Percentiles rank a stretch among this genome's conserved stretches.
phyloP scores from a whole-genome alignment of 345 rosid genomes.

The Populus tremula region DNA sequence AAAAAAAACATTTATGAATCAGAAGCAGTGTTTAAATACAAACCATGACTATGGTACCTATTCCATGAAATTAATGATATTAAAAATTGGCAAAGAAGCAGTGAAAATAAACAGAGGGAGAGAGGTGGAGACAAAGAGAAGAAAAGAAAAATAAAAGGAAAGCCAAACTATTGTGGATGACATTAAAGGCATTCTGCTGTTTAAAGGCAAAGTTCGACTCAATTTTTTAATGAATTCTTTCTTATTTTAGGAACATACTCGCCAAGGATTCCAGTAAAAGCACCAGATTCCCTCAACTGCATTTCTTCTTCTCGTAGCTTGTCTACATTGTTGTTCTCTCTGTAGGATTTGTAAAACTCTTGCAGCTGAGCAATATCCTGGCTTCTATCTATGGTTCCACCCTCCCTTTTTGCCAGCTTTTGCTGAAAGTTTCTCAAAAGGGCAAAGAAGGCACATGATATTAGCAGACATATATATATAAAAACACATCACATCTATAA shows the following conservation, averaged over 20 bases:
- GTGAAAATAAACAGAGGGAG: no score
- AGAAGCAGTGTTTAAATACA: no score
- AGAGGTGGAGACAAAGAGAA: no score
- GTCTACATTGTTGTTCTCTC: conserved; percentile 78
- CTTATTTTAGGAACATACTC: conserved; percentile 54
- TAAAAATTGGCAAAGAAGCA: no score
- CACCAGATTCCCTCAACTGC: conserved; percentile 74
- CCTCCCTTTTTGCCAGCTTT: conserved; percentile 93
- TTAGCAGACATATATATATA: background rate
- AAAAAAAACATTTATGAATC: no score
- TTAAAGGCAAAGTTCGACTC: background rate
- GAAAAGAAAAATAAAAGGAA: background rate
- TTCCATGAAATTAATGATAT: no score
- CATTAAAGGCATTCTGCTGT: no score
- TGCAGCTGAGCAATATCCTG: conserved; percentile 72
- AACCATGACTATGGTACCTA: no score
- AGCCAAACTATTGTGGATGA: background rate
- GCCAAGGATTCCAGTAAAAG: conserved; percentile 56
- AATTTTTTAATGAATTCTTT: background rate
- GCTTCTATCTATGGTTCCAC: conserved; percentile 82
- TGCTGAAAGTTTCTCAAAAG: conserved; percentile 55
- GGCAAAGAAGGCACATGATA: conserved; percentile 1
- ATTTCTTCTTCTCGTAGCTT: conserved; percentile 73
- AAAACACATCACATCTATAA: background rate
- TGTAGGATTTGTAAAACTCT: conserved; percentile 78